Base-by-base conservation (phyloP, 768 basidiomycete species). In the Termitomyces sp. region DNA sequence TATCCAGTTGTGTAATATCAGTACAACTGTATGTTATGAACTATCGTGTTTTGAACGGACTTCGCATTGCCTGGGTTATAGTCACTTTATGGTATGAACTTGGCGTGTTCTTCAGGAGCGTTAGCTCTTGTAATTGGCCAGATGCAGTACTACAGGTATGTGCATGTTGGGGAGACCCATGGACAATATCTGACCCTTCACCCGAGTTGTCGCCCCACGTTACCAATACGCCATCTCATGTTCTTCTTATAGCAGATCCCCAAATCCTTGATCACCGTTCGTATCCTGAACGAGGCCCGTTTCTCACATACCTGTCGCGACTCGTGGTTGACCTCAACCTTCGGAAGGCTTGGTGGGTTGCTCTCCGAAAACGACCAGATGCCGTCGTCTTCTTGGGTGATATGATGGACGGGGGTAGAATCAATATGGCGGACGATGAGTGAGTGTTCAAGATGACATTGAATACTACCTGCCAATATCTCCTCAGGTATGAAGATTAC, bases 221-320 rank as follows among this genome's bases (percentile, higher is more conserved):
- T 22, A 15, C 45, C 37, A 12, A 17, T 19, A 43, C 32, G 26
- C 54, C 41, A 45, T 74, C 57, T 59, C 88, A 85, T 67, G 73
- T 92, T 21, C 82, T 97, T n/a, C 73, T 96, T 45, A 74, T 94
- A 35, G 86, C 94, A 12, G 95, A 97, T 70, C 90, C 93, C 0
- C 93, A 96, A 69, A 81, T 96, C 26, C 77, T 92, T 44, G 86
- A 94, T 67, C 76, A 77, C 45, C 74, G 78, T 43, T 90, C 90
- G 3, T 93, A 93, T 66, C 84, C 85, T 10, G 80, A 71, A 38
- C 80, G 88, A 5, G 65, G 73, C 4, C 64, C 75, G 22, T 68
- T 80, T 64, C 68, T 89, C 22, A 81, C 82, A 54, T 77, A 76
- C 52, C 62, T 92, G 5, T 80, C 80, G 15, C 85, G 82, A 60